A percentile compares a stretch with the other conserved stretches of the same genome.
Evolutionary conservation across 2,329 filamentous ascomycete genomes (phyloP).

Genomic region (Sporothrix phasma): DNA sequence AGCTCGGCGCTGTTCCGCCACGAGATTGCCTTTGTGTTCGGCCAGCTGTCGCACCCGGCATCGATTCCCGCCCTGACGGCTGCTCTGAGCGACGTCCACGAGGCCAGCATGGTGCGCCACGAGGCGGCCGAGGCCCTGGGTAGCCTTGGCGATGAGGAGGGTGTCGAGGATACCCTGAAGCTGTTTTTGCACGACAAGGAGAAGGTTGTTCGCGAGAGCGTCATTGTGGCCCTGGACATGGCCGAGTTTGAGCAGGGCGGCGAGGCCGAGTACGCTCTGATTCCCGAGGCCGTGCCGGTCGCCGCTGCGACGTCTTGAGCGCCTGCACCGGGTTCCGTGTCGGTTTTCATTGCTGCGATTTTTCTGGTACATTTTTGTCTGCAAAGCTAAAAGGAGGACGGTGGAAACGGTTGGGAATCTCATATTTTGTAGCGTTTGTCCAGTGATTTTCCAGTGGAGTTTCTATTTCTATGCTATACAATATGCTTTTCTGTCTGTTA

Average conservation of each 20-base stretch:
- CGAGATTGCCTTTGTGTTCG: constrained; percentile 97
- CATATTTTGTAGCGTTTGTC: neutral
- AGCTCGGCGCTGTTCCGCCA: constrained; percentile 89
- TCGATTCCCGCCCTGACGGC: constrained; percentile 82
- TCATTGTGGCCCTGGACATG: constrained; percentile 95
- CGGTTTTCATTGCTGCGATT: neutral
- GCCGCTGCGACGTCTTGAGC: constrained; percentile 20
- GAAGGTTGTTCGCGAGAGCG: constrained; percentile 86
- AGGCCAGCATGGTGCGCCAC: constrained; percentile 93
- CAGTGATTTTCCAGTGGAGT: neutral
- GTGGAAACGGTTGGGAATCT: neutral
- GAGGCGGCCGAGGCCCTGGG: constrained; percentile 95
- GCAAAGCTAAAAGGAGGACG: neutral
- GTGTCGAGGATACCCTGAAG: constrained; percentile 77
- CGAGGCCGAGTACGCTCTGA: constrained; percentile 81
- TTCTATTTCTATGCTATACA: neutral
- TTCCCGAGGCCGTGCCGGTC: constrained; percentile 49
- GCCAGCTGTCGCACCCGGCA: constrained; percentile 90
- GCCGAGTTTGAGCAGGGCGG: constrained; percentile 89
- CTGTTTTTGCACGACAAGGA: constrained; percentile 83
- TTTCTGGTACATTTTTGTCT: neutral
- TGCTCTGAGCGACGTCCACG: constrained; percentile 65
- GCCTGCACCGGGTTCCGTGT: neutral
- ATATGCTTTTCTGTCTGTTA: neutral
- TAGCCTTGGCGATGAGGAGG: constrained; percentile 84